Evolutionary conservation across 1,139 yeast genomes (phyloP).

Genomic region (Hyphopichia fennica): DNA sequence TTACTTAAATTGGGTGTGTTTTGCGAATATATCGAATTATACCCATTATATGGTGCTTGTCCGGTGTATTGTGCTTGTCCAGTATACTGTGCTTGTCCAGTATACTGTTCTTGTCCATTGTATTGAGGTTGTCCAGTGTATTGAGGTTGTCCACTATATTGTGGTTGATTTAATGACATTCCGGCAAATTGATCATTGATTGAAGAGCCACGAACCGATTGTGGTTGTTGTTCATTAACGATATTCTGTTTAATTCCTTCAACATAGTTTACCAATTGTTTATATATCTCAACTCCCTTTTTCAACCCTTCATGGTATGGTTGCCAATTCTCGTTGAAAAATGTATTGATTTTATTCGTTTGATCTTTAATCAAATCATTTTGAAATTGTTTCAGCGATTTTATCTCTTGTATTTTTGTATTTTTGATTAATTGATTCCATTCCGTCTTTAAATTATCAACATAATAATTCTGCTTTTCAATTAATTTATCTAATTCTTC

Average conservation of each 20-base stretch:
- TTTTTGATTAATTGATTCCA: slow-evolving; percentile 59
- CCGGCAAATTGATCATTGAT: not conserved
- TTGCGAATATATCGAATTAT: no score
- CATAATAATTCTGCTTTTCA: slow-evolving; percentile 57
- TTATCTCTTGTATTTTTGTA: slow-evolving; percentile 39
- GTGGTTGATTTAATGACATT: not conserved
- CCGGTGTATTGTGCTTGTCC: not conserved
- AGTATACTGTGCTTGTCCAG: not conserved
- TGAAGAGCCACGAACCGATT: not conserved
- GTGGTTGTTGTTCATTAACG: slow-evolving; percentile 1
- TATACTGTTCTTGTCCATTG: not conserved
- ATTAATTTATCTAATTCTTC: slow-evolving; percentile 68
- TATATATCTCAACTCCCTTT: slow-evolving; percentile 66
- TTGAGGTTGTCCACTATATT: not conserved
- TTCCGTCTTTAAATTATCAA: slow-evolving; percentile 54
- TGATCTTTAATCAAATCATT: slow-evolving; percentile 25
- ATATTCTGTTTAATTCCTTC: slow-evolving; percentile 33
- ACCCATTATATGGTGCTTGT: not conserved
- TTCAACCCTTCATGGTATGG: slow-evolving; percentile 57
- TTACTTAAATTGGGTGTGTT: not conserved
- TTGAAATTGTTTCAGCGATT: slow-evolving; percentile 32
- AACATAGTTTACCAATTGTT: slow-evolving; percentile 50
- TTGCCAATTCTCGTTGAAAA: slow-evolving; percentile 58
- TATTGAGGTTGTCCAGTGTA: slow-evolving; percentile 1
- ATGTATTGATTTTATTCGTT: slow-evolving; percentile 39